Percentiles rank a stretch among this genome's conserved stretches.
phyloP scores from a whole-genome alignment of 75 land plant genomes.

The Selaginella tamariscina region DNA sequence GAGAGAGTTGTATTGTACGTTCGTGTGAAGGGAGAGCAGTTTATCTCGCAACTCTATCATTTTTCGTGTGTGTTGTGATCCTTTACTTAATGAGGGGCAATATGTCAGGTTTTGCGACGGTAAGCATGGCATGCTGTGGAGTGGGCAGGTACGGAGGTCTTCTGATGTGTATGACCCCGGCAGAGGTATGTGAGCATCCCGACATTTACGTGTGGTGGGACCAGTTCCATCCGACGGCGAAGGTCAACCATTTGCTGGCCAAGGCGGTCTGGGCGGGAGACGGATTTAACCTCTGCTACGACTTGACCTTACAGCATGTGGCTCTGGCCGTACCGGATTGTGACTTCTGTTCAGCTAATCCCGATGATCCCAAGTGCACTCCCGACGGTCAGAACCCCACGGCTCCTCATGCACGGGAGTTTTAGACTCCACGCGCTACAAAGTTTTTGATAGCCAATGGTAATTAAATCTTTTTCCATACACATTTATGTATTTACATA shows the following conservation, averaged over 20 bases:
- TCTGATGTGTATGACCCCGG: slow-evolving; percentile 43
- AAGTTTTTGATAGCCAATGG: too few species aligned
- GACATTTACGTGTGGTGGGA: slow-evolving; percentile 68
- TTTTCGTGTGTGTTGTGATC: neutral
- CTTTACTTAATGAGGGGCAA: neutral
- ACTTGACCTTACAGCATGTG: slow-evolving; percentile 36
- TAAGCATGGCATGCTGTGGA: slow-evolving; percentile 69
- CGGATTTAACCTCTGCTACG: slow-evolving; percentile 34
- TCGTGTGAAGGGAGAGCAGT: too few species aligned
- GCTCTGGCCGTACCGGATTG: neutral
- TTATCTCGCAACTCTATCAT: neutral
- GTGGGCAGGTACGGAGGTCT: slow-evolving; percentile 50
- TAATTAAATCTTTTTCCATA: too few species aligned
- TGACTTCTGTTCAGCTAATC: too few species aligned
- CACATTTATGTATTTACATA: too few species aligned
- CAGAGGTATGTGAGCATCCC: slow-evolving; percentile 53
- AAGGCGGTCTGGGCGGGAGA: slow-evolving; percentile 44
- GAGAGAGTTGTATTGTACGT: too few species aligned
- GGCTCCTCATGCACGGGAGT: too few species aligned
- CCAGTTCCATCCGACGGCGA: slow-evolving; percentile 62
- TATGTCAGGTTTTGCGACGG: slow-evolving; percentile 42
- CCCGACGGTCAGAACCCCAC: too few species aligned
- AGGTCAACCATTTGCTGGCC: slow-evolving; percentile 47
- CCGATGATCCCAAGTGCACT: too few species aligned
- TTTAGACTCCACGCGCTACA: too few species aligned